Percentiles rank a stretch among this genome's conserved stretches.
Evolutionary conservation across 2,329 filamentous ascomycete genomes (phyloP).

Genomic region (Colletotrichum caudatum): DNA sequence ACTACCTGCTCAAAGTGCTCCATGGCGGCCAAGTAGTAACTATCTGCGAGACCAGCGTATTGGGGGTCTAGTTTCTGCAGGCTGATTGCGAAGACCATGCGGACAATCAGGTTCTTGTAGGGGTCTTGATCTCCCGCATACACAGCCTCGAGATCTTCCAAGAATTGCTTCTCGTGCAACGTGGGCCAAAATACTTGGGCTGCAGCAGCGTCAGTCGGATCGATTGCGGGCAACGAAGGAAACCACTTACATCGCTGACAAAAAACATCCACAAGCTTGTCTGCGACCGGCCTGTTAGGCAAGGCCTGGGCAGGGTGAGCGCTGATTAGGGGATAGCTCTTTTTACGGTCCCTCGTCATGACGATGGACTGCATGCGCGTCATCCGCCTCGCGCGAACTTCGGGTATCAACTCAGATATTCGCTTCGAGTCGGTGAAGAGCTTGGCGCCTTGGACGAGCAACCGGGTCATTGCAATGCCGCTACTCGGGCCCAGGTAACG

Average conservation of each 20-base stretch:
- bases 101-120: constrained; percentile 87
- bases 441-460: constrained; percentile 97
- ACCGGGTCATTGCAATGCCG: constrained; percentile 92
- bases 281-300: constrained; percentile 79
- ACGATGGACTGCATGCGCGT: constrained; percentile 70
- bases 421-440: constrained; percentile 90
- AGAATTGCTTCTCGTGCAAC: constrained; percentile 85
- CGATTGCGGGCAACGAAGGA: constrained; percentile 17
- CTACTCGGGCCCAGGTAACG: constrained; percentile 94
- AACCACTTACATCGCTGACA: constrained; percentile 78
- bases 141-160: constrained; percentile 81
- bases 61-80: constrained; percentile 90
- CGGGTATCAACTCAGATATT: constrained; percentile 91
- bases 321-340: constrained; percentile 92
- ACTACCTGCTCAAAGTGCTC: constrained; percentile 85
- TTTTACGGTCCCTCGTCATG: constrained; percentile 73
- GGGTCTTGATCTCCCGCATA: constrained; percentile 81
- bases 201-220: constrained; percentile 52
- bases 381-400: constrained; percentile 70
- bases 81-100: constrained; percentile 94
- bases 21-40: constrained; percentile 93
- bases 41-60: constrained; percentile 94
- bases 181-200: constrained; percentile 90
- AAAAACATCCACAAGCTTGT: constrained; percentile 86
- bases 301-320: constrained; percentile 81